phyloP scores from a whole-genome alignment of 2,329 filamentous ascomycete genomes.

The Pseudogymnoascus sp. region DNA sequence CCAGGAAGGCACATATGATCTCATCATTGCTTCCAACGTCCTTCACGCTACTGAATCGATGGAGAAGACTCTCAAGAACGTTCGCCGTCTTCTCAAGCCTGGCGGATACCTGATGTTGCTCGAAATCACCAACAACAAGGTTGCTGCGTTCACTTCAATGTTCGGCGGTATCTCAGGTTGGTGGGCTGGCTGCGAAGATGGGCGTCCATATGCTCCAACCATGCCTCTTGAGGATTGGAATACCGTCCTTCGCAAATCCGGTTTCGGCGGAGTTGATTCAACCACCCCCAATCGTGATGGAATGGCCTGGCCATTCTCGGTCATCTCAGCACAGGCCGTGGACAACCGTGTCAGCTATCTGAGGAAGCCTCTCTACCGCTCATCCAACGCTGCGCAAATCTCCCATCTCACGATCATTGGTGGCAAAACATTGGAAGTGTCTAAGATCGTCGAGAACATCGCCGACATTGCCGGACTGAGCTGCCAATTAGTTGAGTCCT shows the following conservation, averaged over 20 bases:
- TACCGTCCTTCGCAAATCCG: slow-evolving; percentile 19
- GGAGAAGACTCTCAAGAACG: slow-evolving; percentile 18
- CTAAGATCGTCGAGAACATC: slow-evolving; percentile 12
- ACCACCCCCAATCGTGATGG: slow-evolving; percentile 17
- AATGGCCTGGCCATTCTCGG: slow-evolving; percentile 16
- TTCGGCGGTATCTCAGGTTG: slow-evolving; percentile 28
- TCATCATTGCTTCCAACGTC: slow-evolving; percentile 32
- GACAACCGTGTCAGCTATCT: slow-evolving; percentile 25
- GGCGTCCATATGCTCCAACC: slow-evolving; percentile 10
- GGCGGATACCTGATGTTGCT: slow-evolving; percentile 22
- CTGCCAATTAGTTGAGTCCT: neutral
- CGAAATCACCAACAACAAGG: slow-evolving; percentile 21
- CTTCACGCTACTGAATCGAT: slow-evolving; percentile 31
- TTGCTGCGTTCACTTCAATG: slow-evolving; percentile 23
- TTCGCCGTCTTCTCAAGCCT: slow-evolving; percentile 23
- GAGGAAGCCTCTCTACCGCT: slow-evolving; percentile 23
- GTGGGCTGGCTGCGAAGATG: slow-evolving; percentile 29
- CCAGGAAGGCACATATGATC: slow-evolving; percentile 25
- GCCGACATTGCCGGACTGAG: neutral
- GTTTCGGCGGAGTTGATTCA: slow-evolving; percentile 28
- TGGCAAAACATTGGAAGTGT: slow-evolving; percentile 14
- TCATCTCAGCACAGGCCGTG: slow-evolving; percentile 30
- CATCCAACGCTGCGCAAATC: neutral
- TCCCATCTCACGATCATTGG: slow-evolving; percentile 19
- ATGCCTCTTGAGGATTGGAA: slow-evolving; percentile 20